Evolutionary conservation across 2,329 filamentous ascomycete genomes (phyloP).

Genomic region (Xylariales sp.): DNA sequence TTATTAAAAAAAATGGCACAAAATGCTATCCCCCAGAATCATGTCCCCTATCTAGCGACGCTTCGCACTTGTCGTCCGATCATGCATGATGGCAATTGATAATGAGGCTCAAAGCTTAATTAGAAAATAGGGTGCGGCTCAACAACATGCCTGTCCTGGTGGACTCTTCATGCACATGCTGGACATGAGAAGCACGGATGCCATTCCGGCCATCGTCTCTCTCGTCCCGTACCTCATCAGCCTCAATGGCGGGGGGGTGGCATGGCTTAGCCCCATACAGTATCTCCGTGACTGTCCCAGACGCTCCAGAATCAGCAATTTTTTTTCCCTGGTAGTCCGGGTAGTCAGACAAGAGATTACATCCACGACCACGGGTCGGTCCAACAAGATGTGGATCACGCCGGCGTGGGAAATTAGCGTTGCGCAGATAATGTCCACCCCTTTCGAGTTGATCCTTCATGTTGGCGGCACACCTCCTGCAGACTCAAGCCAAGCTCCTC

Average conservation of each 20-base stretch:
- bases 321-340: slow-evolving; percentile 31
- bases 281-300: slow-evolving; percentile 40
- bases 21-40: not conserved
- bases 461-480: slow-evolving; percentile 32
- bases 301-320: slow-evolving; percentile 31
- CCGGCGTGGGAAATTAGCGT: slow-evolving; percentile 41
- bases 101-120: slow-evolving; percentile 32
- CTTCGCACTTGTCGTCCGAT: slow-evolving; percentile 22
- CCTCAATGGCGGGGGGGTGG: slow-evolving; percentile 38
- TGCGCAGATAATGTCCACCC: slow-evolving; percentile 31
- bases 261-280: slow-evolving; percentile 44
- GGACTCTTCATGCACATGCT: slow-evolving; percentile 31
- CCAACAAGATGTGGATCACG: slow-evolving; percentile 43
- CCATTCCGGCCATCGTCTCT: slow-evolving; percentile 30
- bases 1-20: slow-evolving; percentile 3
- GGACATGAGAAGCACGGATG: slow-evolving; percentile 31
- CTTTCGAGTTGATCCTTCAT: slow-evolving; percentile 30
- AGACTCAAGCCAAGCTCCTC: slow-evolving; percentile 29
- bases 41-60: slow-evolving; percentile 3
- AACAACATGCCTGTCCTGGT: slow-evolving; percentile 31
- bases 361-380: slow-evolving; percentile 53
- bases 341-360: slow-evolving; percentile 45
- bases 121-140: slow-evolving; percentile 35
- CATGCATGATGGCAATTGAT: slow-evolving; percentile 20
- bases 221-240: slow-evolving; percentile 36